Evolutionary conservation across 2,329 filamentous ascomycete genomes (phyloP).

Genomic region (Diaporthe australafricana): DNA sequence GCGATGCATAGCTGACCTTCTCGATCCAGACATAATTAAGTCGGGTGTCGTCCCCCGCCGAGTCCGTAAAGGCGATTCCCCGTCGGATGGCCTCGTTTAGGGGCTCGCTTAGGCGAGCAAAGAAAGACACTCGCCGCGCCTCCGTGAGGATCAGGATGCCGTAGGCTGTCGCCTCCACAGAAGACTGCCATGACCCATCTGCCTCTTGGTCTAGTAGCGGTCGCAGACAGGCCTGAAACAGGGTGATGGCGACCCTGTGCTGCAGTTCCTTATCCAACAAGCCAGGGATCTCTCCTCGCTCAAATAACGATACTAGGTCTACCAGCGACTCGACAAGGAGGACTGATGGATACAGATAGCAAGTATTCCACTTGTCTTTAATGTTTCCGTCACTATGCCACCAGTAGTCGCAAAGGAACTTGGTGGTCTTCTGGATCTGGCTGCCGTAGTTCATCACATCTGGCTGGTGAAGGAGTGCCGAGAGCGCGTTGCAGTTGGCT

Average conservation of each 20-base stretch:
- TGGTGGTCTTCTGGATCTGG: background rate
- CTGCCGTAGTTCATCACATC: background rate
- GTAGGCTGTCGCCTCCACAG: background rate
- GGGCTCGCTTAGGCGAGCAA: background rate
- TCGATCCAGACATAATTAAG: background rate
- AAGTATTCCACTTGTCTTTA: conserved; percentile 8
- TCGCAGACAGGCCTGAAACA: background rate
- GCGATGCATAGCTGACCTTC: background rate
- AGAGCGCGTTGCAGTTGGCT: background rate
- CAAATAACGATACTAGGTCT: background rate
- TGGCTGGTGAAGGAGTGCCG: background rate
- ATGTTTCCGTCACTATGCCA: background rate
- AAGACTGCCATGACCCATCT: background rate
- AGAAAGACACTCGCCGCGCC: background rate
- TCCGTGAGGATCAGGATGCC: background rate
- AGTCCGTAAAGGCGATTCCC: too few species aligned
- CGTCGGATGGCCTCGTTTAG: background rate
- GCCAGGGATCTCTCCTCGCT: background rate
- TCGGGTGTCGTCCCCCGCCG: too few species aligned
- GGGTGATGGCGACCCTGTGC: background rate
- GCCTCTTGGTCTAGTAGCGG: background rate
- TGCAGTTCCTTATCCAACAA: background rate
- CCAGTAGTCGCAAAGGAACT: background rate
- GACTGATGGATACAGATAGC: background rate
- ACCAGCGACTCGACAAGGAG: background rate